Conservation (phyloP, 257 asterid genomes). For the Fraxinus americana region DNA sequence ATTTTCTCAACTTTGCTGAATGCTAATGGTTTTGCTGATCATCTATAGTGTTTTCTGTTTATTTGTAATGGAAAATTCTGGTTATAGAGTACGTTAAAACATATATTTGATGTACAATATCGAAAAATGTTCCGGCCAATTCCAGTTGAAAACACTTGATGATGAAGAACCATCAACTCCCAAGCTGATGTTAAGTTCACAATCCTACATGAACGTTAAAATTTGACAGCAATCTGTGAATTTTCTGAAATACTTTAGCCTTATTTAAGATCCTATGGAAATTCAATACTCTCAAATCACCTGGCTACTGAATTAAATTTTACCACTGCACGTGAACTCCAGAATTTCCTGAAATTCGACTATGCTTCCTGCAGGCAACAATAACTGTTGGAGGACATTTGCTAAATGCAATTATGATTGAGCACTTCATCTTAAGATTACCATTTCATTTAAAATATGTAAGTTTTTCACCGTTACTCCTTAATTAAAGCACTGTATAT, state of each 20-base stretch:
- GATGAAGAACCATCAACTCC: no score
- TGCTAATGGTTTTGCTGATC: neutral
- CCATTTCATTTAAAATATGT: slow-evolving; percentile 80
- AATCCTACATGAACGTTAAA: no score
- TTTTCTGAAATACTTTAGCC: no score
- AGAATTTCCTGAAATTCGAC: neutral
- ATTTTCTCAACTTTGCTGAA: neutral
- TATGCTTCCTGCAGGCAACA: slow-evolving; percentile 54
- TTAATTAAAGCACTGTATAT: neutral
- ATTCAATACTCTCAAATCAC: neutral
- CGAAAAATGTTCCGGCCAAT: no score
- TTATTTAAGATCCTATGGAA: no score
- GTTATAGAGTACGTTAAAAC: neutral
- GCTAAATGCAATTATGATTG: slow-evolving; percentile 70
- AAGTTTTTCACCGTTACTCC: slow-evolving; percentile 23
- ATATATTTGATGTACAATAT: no score
- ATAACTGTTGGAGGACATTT: slow-evolving; percentile 69
- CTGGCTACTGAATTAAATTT: neutral
- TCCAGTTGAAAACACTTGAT: no score
- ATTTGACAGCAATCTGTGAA: no score
- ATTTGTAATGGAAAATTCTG: neutral
- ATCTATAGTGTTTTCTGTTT: no score
- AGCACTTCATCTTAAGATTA: slow-evolving; percentile 83
- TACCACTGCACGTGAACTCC: neutral
- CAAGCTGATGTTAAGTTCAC: no score